Evolutionary conservation across 2,329 filamentous ascomycete species (phyloP).

Genomic region (Cercospora sesami): DNA sequence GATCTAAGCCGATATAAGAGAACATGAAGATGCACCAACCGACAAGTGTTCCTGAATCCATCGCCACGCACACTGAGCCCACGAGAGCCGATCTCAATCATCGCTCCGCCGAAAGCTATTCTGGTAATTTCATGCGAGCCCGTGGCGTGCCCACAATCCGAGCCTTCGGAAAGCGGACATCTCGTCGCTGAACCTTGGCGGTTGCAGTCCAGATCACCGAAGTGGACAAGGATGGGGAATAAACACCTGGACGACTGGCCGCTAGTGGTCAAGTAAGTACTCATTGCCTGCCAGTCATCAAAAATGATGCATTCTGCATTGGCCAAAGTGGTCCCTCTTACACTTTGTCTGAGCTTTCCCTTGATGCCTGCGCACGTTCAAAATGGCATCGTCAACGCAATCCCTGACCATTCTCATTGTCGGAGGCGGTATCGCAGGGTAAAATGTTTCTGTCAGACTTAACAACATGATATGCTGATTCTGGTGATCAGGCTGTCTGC

Average conservation of each 20-base stretch:
- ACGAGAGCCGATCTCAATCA: background rate
- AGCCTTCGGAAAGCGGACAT: background rate
- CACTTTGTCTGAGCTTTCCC: slow-evolving; percentile 14
- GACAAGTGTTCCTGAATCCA: background rate
- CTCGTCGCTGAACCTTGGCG: background rate
- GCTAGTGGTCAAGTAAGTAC: background rate
- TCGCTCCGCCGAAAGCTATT: background rate
- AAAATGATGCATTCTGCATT: background rate
- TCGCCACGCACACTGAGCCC: background rate
- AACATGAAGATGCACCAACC: background rate
- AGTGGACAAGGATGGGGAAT: background rate
- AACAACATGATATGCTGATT: background rate
- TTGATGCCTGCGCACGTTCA: slow-evolving; percentile 15
- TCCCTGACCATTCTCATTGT: slow-evolving; percentile 40
- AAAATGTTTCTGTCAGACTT: background rate
- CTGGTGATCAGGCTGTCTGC: slow-evolving; percentile 31
- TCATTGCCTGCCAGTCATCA: background rate
- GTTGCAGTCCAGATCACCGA: background rate
- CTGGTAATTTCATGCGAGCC: background rate
- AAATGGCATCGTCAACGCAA: slow-evolving; percentile 29
- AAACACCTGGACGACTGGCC: background rate
- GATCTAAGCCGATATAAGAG: background rate
- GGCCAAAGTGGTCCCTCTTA: slow-evolving; percentile 5
- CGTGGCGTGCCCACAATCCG: background rate
- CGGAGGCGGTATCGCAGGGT: slow-evolving; percentile 30